Evolutionary conservation across 345 rosid species (phyloP).

Genomic region (Moricandia moricandioides): DNA sequence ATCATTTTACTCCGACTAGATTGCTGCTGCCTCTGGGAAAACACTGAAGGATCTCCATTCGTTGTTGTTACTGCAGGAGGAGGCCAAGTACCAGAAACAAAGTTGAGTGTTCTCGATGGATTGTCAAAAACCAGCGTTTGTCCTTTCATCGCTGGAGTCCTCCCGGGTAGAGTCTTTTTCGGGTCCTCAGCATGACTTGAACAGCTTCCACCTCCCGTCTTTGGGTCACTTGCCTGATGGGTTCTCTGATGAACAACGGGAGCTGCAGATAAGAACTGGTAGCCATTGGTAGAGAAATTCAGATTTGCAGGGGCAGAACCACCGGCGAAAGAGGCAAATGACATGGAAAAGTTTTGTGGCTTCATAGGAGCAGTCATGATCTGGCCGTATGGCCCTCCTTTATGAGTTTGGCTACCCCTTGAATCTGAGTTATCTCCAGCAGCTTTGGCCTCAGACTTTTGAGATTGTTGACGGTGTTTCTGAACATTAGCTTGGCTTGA

Average conservation of each 20-base stretch:
- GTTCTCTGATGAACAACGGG: constrained; percentile 40
- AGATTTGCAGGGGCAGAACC: constrained; percentile 42
- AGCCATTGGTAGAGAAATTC: constrained; percentile 49
- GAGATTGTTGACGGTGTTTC: constrained; percentile 42
- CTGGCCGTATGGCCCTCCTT: constrained; percentile 41
- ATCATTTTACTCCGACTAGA: constrained; percentile 36
- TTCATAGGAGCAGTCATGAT: constrained; percentile 38
- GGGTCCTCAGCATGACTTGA: constrained; percentile 39
- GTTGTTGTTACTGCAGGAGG: constrained; percentile 29
- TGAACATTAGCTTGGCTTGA: constrained; percentile 35
- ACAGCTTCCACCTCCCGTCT: constrained; percentile 38
- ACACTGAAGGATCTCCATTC: constrained; percentile 30
- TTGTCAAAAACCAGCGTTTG: constrained; percentile 53
- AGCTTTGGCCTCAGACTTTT: constrained; percentile 41
- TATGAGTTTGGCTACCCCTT: constrained; percentile 30
- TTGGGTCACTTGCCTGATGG: constrained; percentile 45
- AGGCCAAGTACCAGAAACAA: constrained; percentile 54
- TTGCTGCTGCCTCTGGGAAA: constrained; percentile 41
- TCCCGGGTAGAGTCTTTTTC: constrained; percentile 38
- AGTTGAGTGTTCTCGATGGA: constrained; percentile 49
- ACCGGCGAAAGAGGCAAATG: constrained; percentile 48
- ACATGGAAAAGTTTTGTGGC: constrained; percentile 48
- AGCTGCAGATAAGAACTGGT: constrained; percentile 42
- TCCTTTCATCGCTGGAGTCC: constrained; percentile 34
- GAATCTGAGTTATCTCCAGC: constrained; percentile 37